phyloP scores from a whole-genome alignment of 495 filamentous ascomycete genomes.

The Viridothelium virens region DNA sequence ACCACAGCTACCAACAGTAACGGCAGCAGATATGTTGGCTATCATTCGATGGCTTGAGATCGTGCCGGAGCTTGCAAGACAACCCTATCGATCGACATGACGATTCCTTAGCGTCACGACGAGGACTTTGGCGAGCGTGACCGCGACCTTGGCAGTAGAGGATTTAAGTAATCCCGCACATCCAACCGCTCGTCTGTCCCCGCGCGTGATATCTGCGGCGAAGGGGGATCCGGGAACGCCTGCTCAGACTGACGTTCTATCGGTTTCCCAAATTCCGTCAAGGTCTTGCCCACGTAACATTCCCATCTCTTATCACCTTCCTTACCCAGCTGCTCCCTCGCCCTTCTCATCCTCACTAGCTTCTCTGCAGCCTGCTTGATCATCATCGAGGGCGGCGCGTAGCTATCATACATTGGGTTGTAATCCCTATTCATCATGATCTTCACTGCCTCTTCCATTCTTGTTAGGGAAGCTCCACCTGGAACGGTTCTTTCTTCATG shows the following conservation, averaged over 20 bases:
- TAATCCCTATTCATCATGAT: slow-evolving; percentile 31
- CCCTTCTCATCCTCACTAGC: slow-evolving; percentile 33
- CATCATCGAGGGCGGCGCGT: slow-evolving; percentile 35
- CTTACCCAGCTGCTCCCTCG: slow-evolving; percentile 28
- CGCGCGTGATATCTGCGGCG: not conserved
- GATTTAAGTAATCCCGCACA: not conserved
- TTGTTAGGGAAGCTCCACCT: slow-evolving; percentile 29
- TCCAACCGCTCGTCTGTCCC: not conserved
- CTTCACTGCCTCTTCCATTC: slow-evolving; percentile 32
- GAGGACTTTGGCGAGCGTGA: not conserved
- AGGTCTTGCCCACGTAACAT: slow-evolving; percentile 29
- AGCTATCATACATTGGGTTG: slow-evolving; percentile 26
- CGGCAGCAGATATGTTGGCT: not conserved
- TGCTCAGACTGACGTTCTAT: not conserved
- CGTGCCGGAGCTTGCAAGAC: not conserved
- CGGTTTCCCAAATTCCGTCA: not conserved
- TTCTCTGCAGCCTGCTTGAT: slow-evolving; percentile 37
- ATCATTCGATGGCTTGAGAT: not conserved
- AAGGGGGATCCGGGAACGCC: slow-evolving; percentile 1
- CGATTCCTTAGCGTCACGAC: not conserved
- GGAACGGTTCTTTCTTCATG: slow-evolving; percentile 20
- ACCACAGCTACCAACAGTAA: not conserved
- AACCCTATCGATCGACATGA: too few relatives aligned
- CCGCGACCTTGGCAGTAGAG: not conserved
- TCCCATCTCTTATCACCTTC: slow-evolving; percentile 31